Conservation (phyloP, 805 yeast species). For the Cyberlindnera mycetangii region DNA sequence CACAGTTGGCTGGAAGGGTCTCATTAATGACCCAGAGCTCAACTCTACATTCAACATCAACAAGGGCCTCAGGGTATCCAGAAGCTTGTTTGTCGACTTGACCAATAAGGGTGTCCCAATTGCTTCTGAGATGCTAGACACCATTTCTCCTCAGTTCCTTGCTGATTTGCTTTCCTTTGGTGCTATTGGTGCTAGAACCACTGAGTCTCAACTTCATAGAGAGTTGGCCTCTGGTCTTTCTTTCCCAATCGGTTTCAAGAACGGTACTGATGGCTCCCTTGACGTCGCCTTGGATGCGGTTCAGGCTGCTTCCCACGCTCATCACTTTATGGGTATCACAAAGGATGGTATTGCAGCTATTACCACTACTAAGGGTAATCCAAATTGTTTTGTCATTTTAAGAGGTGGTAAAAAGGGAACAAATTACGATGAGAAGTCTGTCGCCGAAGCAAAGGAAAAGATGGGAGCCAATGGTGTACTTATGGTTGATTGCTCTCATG, state of each 20-base stretch:
- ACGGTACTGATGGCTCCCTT: slow-evolving; percentile 95
- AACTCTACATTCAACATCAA: slow-evolving; percentile 91
- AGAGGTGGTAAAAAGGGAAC: slow-evolving; percentile 96
- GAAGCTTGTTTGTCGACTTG: slow-evolving; percentile 79
- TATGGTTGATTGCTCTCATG: slow-evolving; percentile 98
- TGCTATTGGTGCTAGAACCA: slow-evolving; percentile 98
- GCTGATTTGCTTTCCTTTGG: slow-evolving; percentile 90
- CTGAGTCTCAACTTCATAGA: slow-evolving; percentile 97
- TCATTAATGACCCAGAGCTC: slow-evolving; percentile 94
- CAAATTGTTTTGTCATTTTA: slow-evolving; percentile 87
- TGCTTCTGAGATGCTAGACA: slow-evolving; percentile 97
- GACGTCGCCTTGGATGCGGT: slow-evolving; percentile 94
- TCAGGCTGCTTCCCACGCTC: slow-evolving; percentile 86
- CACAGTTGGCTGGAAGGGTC: slow-evolving; percentile 98
- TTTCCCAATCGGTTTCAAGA: slow-evolving; percentile 98
- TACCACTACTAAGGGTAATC: slow-evolving; percentile 93
- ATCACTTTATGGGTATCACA: slow-evolving; percentile 96
- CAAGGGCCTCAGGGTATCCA: slow-evolving; percentile 85
- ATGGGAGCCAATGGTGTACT: slow-evolving; percentile 49
- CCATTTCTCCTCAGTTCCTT: slow-evolving; percentile 94
- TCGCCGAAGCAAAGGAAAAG: slow-evolving; percentile 67
- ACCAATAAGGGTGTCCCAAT: slow-evolving; percentile 83
- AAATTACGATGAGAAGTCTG: slow-evolving; percentile 82
- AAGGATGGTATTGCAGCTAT: slow-evolving; percentile 97
- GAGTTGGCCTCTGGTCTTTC: slow-evolving; percentile 96